phyloP scores from a whole-genome alignment of 2,329 filamentous ascomycete species.

The Karstenula rhodostoma region DNA sequence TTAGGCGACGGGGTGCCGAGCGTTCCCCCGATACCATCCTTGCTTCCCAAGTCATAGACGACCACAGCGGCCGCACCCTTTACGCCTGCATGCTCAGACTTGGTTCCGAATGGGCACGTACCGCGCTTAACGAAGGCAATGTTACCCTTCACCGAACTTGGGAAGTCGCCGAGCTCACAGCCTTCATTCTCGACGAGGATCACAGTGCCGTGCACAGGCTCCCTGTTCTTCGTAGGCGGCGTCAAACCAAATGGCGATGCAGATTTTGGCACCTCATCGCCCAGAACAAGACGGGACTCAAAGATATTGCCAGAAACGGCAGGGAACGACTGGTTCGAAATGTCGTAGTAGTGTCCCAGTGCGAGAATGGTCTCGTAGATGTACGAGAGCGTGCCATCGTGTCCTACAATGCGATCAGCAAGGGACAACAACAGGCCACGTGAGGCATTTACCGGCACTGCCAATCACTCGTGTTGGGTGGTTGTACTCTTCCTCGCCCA shows the following conservation, averaged over 20 bases:
- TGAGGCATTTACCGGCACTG: slow-evolving; percentile 40
- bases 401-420: slow-evolving; percentile 33
- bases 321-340: slow-evolving; percentile 49
- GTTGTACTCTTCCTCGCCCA: slow-evolving; percentile 52
- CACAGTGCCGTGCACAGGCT: slow-evolving; percentile 47
- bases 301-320: slow-evolving; percentile 47
- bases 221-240: slow-evolving; percentile 46
- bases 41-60: slow-evolving; percentile 76
- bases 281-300: slow-evolving; percentile 48
- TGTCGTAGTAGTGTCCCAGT: slow-evolving; percentile 51
- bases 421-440: slow-evolving; percentile 19
- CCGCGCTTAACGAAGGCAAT: slow-evolving; percentile 79
- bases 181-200: slow-evolving; percentile 46
- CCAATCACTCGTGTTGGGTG: slow-evolving; percentile 53
- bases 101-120: slow-evolving; percentile 74
- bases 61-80: slow-evolving; percentile 77
- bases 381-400: slow-evolving; percentile 46
- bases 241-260: slow-evolving; percentile 47
- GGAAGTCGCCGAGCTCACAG: slow-evolving; percentile 64
- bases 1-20: slow-evolving; percentile 68
- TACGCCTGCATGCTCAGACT: slow-evolving; percentile 72
- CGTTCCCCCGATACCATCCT: slow-evolving; percentile 69
- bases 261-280: slow-evolving; percentile 43
- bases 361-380: slow-evolving; percentile 50
- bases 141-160: slow-evolving; percentile 65